Evolutionary conservation across 108 stramenopile genomes (phyloP), one percentile per base, ranked within the genome.

Genomic region (Aurantiochytrium sp.): DNA sequence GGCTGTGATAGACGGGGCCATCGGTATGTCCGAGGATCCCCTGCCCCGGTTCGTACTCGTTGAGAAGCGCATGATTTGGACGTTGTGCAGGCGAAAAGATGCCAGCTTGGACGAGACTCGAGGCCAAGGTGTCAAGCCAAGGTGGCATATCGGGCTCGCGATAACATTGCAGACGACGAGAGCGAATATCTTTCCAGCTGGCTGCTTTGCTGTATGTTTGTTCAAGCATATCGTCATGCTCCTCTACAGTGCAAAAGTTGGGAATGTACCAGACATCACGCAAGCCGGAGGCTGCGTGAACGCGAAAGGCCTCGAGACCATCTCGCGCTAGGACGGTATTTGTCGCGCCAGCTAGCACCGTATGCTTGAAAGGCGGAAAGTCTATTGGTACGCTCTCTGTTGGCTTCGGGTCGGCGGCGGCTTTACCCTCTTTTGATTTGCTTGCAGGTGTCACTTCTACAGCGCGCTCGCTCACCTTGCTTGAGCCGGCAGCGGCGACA

Each of bases 31-130:
- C 88, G 35, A 89, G 44, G 44, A 93, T 93, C 0, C 93, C 93
- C 55, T 92, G 72, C 5, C 93, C 93, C 0, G 72, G 89, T 21
- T 29, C 72, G 59, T 93, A 93, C 57, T 93, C 92, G 72, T 93
- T 93, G 35, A 93, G 55, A 14, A 93, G 92, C 28, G 92, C 92
- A 42, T 93, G 92, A 58, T 93, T 92, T 16, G 93, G 93, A 23
- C 44, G 29, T 10, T 45, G 21, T 5, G n/a, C 89, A n/a, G 44
- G 45, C 25, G 89, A 43, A 51, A 92, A 92, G n/a, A 92, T 53
- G 29, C 88, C 91, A 10, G 90, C 87, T n/a, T 42, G 45, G 25
- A 92, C 91, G 16, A 92, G 35, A 35, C 45, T 21, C 23, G 44
- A 5, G 12, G 60, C 64, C n/a, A 88, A 47, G 4, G 5, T 4